These are phyloP conservation scores for Vaccinium corymbosum DNA, from an alignment of 148 eudicot species.

Conservation along the genomic window DNA sequence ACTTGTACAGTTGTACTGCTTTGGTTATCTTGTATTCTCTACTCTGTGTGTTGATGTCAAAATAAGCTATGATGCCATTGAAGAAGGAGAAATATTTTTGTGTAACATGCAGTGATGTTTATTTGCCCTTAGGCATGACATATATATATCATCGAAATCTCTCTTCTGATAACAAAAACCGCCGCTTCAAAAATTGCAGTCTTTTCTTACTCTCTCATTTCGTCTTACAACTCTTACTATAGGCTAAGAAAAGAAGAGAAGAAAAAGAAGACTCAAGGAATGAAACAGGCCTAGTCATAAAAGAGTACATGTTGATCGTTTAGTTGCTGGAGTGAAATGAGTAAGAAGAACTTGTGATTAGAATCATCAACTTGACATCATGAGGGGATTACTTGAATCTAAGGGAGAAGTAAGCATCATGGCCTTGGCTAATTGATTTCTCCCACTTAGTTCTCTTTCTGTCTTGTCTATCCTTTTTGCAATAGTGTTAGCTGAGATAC, in stretches of 20 bases:
- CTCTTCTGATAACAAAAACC: background rate
- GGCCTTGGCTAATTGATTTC: background rate
- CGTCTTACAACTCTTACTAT: background rate
- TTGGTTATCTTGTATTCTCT: background rate
- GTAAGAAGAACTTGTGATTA: background rate
- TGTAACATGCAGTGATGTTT: background rate
- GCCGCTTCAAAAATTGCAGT: background rate
- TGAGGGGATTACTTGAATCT: background rate
- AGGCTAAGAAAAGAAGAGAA: background rate
- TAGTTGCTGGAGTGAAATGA: background rate
- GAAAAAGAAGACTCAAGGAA: background rate
- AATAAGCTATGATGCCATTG: background rate
- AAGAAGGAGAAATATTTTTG: background rate
- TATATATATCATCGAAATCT: background rate
- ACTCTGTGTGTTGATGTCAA: background rate
- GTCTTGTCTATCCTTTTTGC: too few species aligned
- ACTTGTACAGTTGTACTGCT: too few species aligned
- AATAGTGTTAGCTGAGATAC: background rate
- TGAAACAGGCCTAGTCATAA: background rate
- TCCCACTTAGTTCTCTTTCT: background rate
- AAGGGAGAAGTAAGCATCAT: background rate
- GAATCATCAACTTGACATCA: background rate
- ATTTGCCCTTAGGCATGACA: background rate
- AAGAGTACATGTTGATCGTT: background rate
- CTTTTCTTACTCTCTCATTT: background rate